A percentile compares a stretch with the other conserved stretches of the same genome.
Conservation (phyloP, 1,284 basidiomycete species). For the Chondrostereum purpureum region DNA sequence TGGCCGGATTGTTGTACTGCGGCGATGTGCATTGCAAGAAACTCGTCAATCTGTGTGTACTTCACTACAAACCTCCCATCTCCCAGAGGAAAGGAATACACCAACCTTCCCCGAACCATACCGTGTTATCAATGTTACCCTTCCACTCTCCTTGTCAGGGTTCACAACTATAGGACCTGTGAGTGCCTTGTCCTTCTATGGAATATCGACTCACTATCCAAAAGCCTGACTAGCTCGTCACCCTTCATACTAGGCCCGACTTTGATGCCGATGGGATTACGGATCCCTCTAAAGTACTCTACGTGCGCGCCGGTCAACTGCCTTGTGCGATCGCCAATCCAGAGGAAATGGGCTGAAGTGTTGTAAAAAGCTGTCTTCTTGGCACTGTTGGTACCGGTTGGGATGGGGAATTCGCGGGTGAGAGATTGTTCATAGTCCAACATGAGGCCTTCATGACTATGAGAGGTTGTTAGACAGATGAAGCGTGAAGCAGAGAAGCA, state of each 20-base stretch:
- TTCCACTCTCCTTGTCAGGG: conserved; percentile 75
- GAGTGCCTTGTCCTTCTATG: conserved; percentile 7
- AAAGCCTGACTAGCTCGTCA: conserved; percentile 75
- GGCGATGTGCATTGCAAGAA: conserved; percentile 79
- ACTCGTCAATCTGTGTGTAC: conserved; percentile 55
- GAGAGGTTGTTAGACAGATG: conserved; percentile 6
- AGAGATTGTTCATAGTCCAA: conserved; percentile 91
- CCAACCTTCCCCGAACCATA: conserved; percentile 84
- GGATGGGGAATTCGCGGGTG: conserved; percentile 58
- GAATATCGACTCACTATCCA: conserved; percentile 69
- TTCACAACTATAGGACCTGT: conserved; percentile 89
- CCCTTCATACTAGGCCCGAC: conserved; percentile 84
- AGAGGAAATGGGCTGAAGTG: conserved; percentile 89
- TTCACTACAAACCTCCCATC: neutral
- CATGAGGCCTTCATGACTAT: conserved; percentile 89
- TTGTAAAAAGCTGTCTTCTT: conserved; percentile 61
- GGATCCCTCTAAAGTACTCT: conserved; percentile 91
- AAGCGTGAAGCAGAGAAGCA: conserved; percentile 1
- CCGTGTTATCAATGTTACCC: conserved; percentile 87
- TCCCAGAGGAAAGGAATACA: conserved; percentile 2
- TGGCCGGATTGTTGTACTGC: conserved; percentile 79
- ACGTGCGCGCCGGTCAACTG: conserved; percentile 91
- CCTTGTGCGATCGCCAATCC: conserved; percentile 97
- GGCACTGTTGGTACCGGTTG: conserved; percentile 10
- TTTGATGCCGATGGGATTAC: conserved; percentile 96